Evolutionary conservation across 2,329 filamentous ascomycete species (phyloP).

Genomic region (Aspergillus piperis): DNA sequence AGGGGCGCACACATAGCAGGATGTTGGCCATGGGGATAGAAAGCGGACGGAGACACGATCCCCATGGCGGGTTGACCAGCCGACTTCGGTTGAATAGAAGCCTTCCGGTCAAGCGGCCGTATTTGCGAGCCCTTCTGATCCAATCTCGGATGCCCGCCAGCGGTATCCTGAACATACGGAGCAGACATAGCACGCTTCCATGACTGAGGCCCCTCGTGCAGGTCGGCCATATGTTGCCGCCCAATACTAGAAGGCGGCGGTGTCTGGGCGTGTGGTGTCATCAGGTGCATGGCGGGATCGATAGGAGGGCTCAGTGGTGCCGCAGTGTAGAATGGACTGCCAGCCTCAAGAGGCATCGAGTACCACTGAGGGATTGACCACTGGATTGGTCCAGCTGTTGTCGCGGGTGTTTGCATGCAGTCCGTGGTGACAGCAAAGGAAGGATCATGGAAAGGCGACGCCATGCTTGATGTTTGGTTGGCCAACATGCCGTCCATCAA

Average conservation of each 20-base stretch:
- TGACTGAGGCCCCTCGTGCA: constrained; percentile 24
- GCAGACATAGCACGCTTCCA: constrained; percentile 34
- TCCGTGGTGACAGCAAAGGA: constrained; percentile 31
- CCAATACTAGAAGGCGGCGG: constrained; percentile 18
- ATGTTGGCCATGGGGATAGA: constrained; percentile 27
- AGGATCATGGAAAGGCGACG: constrained; percentile 25
- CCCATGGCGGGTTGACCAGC: constrained; percentile 18
- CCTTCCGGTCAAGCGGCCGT: constrained; percentile 21
- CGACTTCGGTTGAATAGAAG: constrained; percentile 20
- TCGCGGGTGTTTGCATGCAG: constrained; percentile 30
- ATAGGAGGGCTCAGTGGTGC: constrained; percentile 28
- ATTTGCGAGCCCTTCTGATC: constrained; percentile 23
- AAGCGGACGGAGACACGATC: constrained; percentile 24
- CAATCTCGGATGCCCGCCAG: constrained; percentile 17
- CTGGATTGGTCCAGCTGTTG: constrained; percentile 22
- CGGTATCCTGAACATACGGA: constrained; percentile 25
- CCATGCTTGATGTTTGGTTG: constrained; percentile 28
- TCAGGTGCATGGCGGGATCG: constrained; percentile 27
- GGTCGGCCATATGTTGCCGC: constrained; percentile 22
- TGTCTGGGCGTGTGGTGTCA: constrained; percentile 28
- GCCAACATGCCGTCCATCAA: constrained; percentile 28
- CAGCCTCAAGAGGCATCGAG: constrained; percentile 28
- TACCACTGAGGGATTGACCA: constrained; percentile 36
- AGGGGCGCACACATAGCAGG: constrained; percentile 32
- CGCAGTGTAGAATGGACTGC: constrained; percentile 29